Evolutionary conservation across 768 basidiomycete species (phyloP), one percentile per base, ranked within the genome.

Genomic region (Rickenella mellea): DNA sequence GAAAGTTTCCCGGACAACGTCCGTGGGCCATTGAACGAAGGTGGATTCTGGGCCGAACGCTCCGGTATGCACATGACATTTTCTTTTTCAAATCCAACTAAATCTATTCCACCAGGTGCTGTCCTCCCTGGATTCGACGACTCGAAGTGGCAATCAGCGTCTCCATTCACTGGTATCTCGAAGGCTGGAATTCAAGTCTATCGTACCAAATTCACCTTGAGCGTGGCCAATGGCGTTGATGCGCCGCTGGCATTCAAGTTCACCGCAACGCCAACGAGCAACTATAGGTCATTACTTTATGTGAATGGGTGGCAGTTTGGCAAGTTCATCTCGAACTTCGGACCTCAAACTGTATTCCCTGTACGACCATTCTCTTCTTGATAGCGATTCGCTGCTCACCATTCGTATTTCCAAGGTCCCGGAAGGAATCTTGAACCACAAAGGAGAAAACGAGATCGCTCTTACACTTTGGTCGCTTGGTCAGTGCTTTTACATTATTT

Each of bases 271-370:
- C 44, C 43, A 19, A 40, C 32, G 11, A 56, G 45, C 41, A 55
- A 47, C 46, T 55, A 55, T 30, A 45, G 51, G 12, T 37, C 41
- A 27, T 24, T 51, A 10, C 42, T 59, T 15, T 56, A 51, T 30
- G 45, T 61, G 44, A 60, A 61, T 41, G 60, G 60, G 3, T 61
- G 60, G 60, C 53, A 57, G 32, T 51, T 57, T 21, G 60, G 60
- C 4, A 43, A 53, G 31, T 49, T 51, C 27, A 51, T 48, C 32
- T 51, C 53, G 6, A 43, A 41, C 24, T 37, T 46, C 31, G 53
- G 53, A 10, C 53, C 46, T 6, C 50, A 48, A 39, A 44, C 42
- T 12, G 3, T 47, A 5, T 51, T 51, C 46, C 48, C 46, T 9
- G 47, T 50, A 25, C 21, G 47, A 39, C 19, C 9, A 3, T 45